Conservation (phyloP, 2,329 filamentous ascomycete species). For the Plectosphaerella plurivora region DNA sequence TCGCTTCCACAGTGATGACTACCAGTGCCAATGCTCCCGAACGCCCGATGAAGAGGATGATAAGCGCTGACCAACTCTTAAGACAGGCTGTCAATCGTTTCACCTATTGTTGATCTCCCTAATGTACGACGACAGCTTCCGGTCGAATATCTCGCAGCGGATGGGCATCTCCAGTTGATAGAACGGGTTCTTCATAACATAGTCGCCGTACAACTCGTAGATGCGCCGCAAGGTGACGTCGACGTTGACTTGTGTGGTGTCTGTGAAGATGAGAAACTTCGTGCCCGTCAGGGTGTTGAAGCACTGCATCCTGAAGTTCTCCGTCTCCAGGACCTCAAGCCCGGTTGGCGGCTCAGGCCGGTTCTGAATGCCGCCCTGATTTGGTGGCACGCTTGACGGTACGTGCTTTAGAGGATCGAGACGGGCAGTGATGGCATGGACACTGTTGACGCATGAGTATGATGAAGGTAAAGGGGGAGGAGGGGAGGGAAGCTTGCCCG, state of each 20-base stretch:
- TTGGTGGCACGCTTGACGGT: constrained; percentile 28
- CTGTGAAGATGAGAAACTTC: constrained; percentile 95
- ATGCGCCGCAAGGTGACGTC: constrained; percentile 79
- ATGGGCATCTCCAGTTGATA: constrained; percentile 98
- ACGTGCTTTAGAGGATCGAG: constrained; percentile 50
- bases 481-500: constrained; percentile 55
- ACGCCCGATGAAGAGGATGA: neutral
- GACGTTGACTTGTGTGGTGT: constrained; percentile 80
- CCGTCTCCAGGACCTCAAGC: constrained; percentile 87
- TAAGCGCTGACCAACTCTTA: neutral
- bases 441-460: constrained; percentile 33
- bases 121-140: constrained; percentile 76
- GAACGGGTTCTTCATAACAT: constrained; percentile 99
- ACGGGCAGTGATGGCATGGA: constrained; percentile 65
- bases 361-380: constrained; percentile 25
- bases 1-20: neutral
- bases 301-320: constrained; percentile 92
- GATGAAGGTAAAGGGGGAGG: constrained; percentile 8
- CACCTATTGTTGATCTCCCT: constrained; percentile 63
- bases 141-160: constrained; percentile 90
- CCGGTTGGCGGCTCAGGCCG: constrained; percentile 68
- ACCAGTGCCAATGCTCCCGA: neutral
- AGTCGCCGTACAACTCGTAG: constrained; percentile 94
- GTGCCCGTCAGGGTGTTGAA: constrained; percentile 92
- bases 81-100: neutral